A percentile compares a stretch with the other conserved stretches of the same genome.
Evolutionary conservation across 768 basidiomycete species (phyloP).

Genomic region (Phallus indusiatus): DNA sequence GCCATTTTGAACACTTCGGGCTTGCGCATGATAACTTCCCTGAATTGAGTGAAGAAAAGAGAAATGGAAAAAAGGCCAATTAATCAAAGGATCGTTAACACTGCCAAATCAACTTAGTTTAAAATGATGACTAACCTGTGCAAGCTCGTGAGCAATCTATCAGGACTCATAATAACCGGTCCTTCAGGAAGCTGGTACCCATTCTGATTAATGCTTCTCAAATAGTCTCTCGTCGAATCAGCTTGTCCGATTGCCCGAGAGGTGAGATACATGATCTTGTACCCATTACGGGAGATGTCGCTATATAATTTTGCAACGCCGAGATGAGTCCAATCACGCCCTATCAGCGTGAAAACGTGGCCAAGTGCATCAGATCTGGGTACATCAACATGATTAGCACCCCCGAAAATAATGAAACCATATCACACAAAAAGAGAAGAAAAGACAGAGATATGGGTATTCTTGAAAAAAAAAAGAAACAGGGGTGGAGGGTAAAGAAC

Average conservation of each 20-base stretch:
- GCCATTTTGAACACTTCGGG: conserved; percentile 99
- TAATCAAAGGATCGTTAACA: no score
- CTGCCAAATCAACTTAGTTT: no score
- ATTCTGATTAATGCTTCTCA: conserved; percentile 91
- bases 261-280: conserved; percentile 96
- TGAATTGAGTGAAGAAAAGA: conserved; percentile 26
- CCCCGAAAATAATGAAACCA: no score
- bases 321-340: conserved; percentile 95
- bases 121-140: conserved; percentile 65
- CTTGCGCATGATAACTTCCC: conserved; percentile 98
- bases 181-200: conserved; percentile 96
- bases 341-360: conserved; percentile 95
- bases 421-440: no score
- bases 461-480: no score
- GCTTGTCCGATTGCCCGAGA: conserved; percentile 97
- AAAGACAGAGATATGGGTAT: no score
- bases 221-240: conserved; percentile 90
- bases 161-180: conserved; percentile 98
- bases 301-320: conserved; percentile 97
- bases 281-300: conserved; percentile 90
- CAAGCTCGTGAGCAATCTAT: conserved; percentile 85
- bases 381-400: not conserved
- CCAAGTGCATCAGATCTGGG: conserved; percentile 88
- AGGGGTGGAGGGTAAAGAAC: no score
- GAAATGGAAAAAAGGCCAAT: no score